Percentiles rank a stretch among this genome's conserved stretches.
Conservation (phyloP, 495 filamentous ascomycete genomes). For the Tuber magnatum region DNA sequence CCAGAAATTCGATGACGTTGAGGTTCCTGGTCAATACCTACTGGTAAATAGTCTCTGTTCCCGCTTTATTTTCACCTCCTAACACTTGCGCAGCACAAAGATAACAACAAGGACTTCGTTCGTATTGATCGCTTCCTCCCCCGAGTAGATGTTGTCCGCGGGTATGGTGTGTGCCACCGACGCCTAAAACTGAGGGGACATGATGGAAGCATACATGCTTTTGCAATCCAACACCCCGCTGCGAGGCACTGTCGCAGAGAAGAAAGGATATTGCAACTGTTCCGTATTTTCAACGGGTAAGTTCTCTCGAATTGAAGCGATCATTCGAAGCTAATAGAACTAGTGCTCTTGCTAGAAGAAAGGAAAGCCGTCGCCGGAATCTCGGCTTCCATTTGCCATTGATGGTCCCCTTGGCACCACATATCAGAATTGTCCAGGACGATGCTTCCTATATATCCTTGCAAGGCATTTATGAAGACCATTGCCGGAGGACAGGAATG, state of each 20-base stretch:
- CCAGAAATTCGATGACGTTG: constrained; percentile 96
- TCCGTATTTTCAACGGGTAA: constrained; percentile 90
- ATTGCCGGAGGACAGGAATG: constrained; percentile 75
- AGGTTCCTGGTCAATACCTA: constrained; percentile 94
- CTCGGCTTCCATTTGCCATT: constrained; percentile 91
- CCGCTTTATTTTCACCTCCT: constrained; percentile 6
- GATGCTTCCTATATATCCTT: constrained; percentile 90
- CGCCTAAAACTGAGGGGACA: constrained; percentile 94
- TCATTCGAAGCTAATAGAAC: neutral
- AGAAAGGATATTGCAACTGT: constrained; percentile 92
- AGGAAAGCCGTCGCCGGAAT: constrained; percentile 88
- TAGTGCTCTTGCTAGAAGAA: constrained; percentile 63
- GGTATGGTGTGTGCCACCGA: constrained; percentile 79
- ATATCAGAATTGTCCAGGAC: constrained; percentile 88
- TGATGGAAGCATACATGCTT: constrained; percentile 89
- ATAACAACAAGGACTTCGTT: constrained; percentile 97
- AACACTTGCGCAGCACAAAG: constrained; percentile 59
- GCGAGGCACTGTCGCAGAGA: constrained; percentile 85
- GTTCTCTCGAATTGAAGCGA: neutral
- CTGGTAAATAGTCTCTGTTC: constrained; percentile 14
- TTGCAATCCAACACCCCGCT: constrained; percentile 91
- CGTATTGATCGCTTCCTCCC: constrained; percentile 94
- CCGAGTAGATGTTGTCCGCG: constrained; percentile 82
- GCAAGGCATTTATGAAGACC: constrained; percentile 90
- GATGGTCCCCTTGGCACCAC: constrained; percentile 88